Evolutionary conservation across 768 basidiomycete species (phyloP), one percentile per base, ranked within the genome.

Genomic region (Naematelia encephala): DNA sequence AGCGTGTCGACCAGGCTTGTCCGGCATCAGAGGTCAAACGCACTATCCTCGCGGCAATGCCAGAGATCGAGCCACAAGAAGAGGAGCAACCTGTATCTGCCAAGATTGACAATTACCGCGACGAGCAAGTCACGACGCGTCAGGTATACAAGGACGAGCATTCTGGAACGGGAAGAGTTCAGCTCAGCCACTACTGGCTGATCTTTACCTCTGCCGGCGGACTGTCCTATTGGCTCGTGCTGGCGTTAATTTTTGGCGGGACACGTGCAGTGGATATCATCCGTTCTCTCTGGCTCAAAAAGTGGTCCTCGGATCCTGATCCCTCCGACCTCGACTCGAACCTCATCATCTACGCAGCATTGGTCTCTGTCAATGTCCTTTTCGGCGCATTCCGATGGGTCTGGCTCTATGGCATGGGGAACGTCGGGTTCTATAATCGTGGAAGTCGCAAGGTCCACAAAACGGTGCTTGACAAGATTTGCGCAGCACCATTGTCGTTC

Each of bases 401-500:
- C 11, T 75, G 73, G 73, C 66, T 77, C 0, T 77, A 77, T 39
- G 70, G 72, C 4, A 48, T 71, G 2, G 60, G 64, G 2, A 63
- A 62, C 39, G 56, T 66, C 2, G 73, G 73, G 0, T 70, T 74
- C 54, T 64, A 63, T 48, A 66, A 57, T 39, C 11, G 57, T 1
- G 69, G 61, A 28, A 56, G 61, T 28, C 53, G 58, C 44, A 45
- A 22, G n/a, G 69, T 72, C 13, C 73, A 74, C 43, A 51, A 61
- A 16, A 49, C 46, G 44, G 28, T 70, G 12, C 27, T 74, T 4
- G 56, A 63, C 8, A 59, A 46, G 14, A 48, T 74, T 0, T 60
- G 61, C 30, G n/a, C 26, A 4, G 71, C 68, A 1, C 71, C 75
- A 0, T 45, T 76, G n/a, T 29, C 53, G 3, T 73, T 69, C 45